Base-by-base conservation (phyloP, 768 basidiomycete species). In the Termitomyces sp. region DNA sequence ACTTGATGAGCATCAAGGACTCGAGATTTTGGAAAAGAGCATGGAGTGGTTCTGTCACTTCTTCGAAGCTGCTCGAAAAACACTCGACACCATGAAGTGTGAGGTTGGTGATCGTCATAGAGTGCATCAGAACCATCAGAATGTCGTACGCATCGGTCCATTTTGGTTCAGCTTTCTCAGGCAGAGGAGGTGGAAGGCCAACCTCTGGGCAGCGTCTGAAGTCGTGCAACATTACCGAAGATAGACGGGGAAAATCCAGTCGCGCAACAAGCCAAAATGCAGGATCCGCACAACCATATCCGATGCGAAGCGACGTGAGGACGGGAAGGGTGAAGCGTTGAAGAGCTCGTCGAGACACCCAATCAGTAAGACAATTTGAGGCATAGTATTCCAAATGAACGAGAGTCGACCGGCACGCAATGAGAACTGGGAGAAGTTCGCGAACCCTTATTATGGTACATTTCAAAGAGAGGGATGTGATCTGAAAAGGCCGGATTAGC, bases 1-100 rank as follows among this genome's bases (percentile, higher is more conserved):
- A 63, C n/a, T 55, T 46, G 17, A 61, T 33, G 11, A 63, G 50
- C 23, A 50, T 33, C 38, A 63, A 21, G 1, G 60, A 54, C 40
- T 57, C 33, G 30, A 63, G 60, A 11, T 49, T 56, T 42, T 48
- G 47, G 26, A 63, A 52, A 35, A 63, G 60, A 33, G 52, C 28
- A 35, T 54, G 54, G 5, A 61, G 15, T 5, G 58, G 55, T 15
- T 50, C 37, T 43, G 44, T 47, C 12, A 63, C 55, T 5, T 55
- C 55, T 12, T 55, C 50, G 6, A 58, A 43, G 23, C 58, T 50
- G 30, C 58, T 57, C n/a, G 46, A 50, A n/a, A 60, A 58, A 49
- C 63, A 63, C 14, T 57, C 55, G 14, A 63, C 58, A 40, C 63
- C 63, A 9, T 52, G 58, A n/a, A 63, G 58, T 4, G 58, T 52